A percentile compares a stretch with the other conserved stretches of the same genome.
Evolutionary conservation across 768 basidiomycete genomes (phyloP).

Genomic region (Tylopilus cervinicoccineus): DNA sequence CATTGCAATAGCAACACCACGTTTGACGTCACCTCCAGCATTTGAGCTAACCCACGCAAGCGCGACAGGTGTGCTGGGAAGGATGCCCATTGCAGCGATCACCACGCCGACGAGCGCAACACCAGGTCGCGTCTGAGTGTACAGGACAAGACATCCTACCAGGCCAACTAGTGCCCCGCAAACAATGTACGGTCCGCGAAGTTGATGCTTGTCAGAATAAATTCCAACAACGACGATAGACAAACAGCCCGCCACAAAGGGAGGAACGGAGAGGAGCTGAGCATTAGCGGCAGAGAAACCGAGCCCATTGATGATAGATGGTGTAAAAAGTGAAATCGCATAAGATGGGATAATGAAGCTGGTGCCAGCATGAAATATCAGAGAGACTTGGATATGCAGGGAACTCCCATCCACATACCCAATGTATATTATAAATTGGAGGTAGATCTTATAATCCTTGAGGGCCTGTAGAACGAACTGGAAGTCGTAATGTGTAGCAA

Average conservation of each 20-base stretch:
- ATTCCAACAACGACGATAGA: conserved; percentile 36
- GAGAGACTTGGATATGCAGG: neutral
- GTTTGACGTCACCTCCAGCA: conserved; percentile 50
- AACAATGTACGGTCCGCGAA: conserved; percentile 48
- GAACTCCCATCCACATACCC: conserved; percentile 25
- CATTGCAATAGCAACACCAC: conserved; percentile 47
- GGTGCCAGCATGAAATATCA: conserved; percentile 6
- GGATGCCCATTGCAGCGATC: conserved; percentile 47
- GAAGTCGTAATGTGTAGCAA: conserved; percentile 40
- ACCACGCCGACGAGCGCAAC: conserved; percentile 41
- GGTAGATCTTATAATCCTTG: conserved; percentile 39
- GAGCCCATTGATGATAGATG: conserved; percentile 44
- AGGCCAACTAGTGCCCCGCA: conserved; percentile 36
- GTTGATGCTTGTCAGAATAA: conserved; percentile 37
- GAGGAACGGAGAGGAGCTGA: conserved; percentile 45
- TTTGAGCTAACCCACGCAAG: conserved; percentile 54
- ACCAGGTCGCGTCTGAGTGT: conserved; percentile 23
- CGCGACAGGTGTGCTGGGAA: conserved; percentile 38
- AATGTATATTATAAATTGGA: conserved; percentile 34
- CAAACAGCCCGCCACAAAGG: conserved; percentile 41
- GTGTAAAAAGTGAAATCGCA: conserved; percentile 43
- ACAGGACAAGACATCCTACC: conserved; percentile 46
- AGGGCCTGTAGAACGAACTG: conserved; percentile 48
- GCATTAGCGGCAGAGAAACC: conserved; percentile 48
- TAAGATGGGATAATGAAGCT: conserved; percentile 43